These are phyloP conservation scores for Fusarium sp. DNA, from an alignment of 2,329 filamentous ascomycete species.

Conservation along the genomic window DNA sequence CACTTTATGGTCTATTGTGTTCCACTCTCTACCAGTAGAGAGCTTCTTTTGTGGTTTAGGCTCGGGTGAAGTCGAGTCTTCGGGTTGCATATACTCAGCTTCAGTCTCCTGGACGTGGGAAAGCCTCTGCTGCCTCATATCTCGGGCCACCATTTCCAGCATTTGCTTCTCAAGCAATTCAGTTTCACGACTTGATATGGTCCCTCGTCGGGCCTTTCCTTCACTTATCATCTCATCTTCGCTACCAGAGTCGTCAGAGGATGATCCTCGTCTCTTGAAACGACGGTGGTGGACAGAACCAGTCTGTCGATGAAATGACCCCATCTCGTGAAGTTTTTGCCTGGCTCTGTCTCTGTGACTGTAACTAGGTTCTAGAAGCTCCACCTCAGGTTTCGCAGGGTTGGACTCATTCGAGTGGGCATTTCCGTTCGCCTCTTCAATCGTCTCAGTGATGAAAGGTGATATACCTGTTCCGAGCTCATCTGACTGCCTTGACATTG, in stretches of 20 bases:
- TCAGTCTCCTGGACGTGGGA: slow-evolving; percentile 52
- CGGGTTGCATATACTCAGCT: slow-evolving; percentile 53
- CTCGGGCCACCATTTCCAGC: slow-evolving; percentile 70
- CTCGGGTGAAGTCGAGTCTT: slow-evolving; percentile 53
- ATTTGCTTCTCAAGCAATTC: slow-evolving; percentile 73
- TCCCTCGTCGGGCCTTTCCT: slow-evolving; percentile 57
- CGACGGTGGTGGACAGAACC: slow-evolving; percentile 64
- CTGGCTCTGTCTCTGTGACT: slow-evolving; percentile 70
- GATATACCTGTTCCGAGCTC: slow-evolving; percentile 43
- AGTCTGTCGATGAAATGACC: slow-evolving; percentile 66
- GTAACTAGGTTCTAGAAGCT: slow-evolving; percentile 64
- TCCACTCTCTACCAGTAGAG: slow-evolving; percentile 54
- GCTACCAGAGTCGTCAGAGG: slow-evolving; percentile 71
- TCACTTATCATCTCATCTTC: slow-evolving; percentile 61
- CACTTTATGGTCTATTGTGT: slow-evolving; percentile 58
- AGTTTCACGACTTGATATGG: slow-evolving; percentile 62
- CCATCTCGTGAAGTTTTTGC: slow-evolving; percentile 70
- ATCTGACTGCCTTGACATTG: slow-evolving; percentile 52
- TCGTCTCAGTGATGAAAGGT: slow-evolving; percentile 47
- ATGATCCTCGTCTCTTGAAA: slow-evolving; percentile 64
- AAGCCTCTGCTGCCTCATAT: slow-evolving; percentile 59
- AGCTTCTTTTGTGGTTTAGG: slow-evolving; percentile 46
- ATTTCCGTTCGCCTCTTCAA: slow-evolving; percentile 41
- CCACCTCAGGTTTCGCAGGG: slow-evolving; percentile 53
- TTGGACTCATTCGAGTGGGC: slow-evolving; percentile 42